These are phyloP conservation scores for Danielozyma ontarioensis DNA, from an alignment of 805 yeast species.

Conservation along the genomic window DNA sequence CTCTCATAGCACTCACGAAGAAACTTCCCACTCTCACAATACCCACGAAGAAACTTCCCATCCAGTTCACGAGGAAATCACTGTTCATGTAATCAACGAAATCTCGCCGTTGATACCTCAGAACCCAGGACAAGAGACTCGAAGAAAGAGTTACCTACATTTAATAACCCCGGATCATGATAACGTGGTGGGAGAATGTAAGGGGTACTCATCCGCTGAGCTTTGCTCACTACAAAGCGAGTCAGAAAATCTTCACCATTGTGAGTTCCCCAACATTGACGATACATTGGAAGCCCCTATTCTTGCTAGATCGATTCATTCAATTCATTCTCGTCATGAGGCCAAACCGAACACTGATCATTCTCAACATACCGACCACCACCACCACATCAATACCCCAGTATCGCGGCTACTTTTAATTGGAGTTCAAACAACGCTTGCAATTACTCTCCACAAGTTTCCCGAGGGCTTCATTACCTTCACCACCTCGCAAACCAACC, in stretches of 20 bases:
- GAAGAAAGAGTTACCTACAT: slow-evolving; percentile 22
- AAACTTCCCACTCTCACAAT: background rate
- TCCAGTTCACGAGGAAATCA: background rate
- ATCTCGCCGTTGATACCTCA: slow-evolving; percentile 10
- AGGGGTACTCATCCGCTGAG: slow-evolving; percentile 44
- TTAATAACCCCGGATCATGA: slow-evolving; percentile 16
- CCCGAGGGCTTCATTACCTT: slow-evolving; percentile 94
- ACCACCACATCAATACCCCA: slow-evolving; percentile 76
- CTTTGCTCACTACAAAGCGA: slow-evolving; percentile 15
- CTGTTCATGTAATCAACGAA: slow-evolving; percentile 8
- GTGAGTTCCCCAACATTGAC: slow-evolving; percentile 31
- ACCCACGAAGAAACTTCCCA: background rate
- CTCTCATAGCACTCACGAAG: slow-evolving; percentile 3
- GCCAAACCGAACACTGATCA: slow-evolving; percentile 14
- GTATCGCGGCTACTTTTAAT: slow-evolving; percentile 74
- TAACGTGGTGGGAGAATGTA: slow-evolving; percentile 38
- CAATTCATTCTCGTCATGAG: slow-evolving; percentile 1
- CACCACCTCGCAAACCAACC: slow-evolving; percentile 65
- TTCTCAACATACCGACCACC: slow-evolving; percentile 47
- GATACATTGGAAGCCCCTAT: background rate
- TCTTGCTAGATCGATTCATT: background rate
- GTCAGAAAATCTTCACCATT: slow-evolving; percentile 23
- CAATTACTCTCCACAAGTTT: slow-evolving; percentile 81
- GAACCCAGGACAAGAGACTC: slow-evolving; percentile 2
- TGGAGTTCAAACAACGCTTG: slow-evolving; percentile 86